Evolutionary conservation across 2,329 filamentous ascomycete genomes (phyloP).

Genomic region (Colletotrichum siamense): DNA sequence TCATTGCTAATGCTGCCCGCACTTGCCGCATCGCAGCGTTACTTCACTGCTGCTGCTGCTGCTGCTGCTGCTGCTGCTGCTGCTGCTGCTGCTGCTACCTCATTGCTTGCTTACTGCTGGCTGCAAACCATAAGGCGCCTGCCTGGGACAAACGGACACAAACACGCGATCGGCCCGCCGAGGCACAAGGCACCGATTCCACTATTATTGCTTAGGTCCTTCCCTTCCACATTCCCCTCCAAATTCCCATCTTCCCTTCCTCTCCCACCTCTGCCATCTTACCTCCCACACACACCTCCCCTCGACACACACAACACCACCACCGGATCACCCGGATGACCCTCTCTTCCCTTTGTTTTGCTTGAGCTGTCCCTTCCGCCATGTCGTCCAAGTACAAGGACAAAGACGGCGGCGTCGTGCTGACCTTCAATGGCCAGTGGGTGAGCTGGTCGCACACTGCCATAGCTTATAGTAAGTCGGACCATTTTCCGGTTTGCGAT

Average conservation of each 20-base stretch:
- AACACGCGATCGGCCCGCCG: constrained; percentile 6
- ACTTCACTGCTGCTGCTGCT: background rate
- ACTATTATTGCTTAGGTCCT: background rate
- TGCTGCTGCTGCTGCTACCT: background rate
- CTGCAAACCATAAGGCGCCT: background rate
- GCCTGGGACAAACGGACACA: background rate
- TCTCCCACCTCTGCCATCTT: background rate
- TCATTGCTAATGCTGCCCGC: background rate
- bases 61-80: no score
- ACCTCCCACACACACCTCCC: background rate
- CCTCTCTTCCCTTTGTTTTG: constrained; percentile 13
- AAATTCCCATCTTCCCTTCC: background rate
- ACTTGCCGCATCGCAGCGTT: background rate
- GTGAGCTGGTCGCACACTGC: constrained; percentile 87
- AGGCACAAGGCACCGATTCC: background rate
- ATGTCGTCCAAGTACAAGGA: constrained; percentile 66
- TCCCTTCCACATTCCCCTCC: background rate
- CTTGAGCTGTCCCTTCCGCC: constrained; percentile 1
- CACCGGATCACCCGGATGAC: constrained; percentile 37
- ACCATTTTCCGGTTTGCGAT: background rate
- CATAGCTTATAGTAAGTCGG: constrained; percentile 75
- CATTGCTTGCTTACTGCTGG: background rate
- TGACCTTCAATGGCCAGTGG: constrained; percentile 84
- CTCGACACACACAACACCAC: background rate
- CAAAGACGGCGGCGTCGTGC: constrained; percentile 64